Evolutionary conservation across 73 alveolate genomes (phyloP).

Genomic region (Diophrys appendiculata): DNA sequence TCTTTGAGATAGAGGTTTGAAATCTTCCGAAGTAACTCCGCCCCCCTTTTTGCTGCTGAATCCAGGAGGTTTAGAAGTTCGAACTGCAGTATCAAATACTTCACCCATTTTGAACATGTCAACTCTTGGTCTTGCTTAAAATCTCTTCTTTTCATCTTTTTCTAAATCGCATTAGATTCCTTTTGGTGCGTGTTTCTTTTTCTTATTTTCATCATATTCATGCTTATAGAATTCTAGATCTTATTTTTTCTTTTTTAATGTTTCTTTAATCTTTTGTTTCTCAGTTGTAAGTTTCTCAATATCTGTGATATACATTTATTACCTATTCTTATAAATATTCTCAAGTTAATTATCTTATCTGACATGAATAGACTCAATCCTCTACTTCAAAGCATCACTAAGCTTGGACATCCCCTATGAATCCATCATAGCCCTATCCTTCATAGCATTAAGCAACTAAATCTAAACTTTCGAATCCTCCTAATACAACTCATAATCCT

Average conservation of each 20-base stretch:
- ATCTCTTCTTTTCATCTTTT: constrained; percentile 39
- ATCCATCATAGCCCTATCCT: constrained; percentile 5
- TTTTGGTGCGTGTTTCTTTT: constrained; percentile 5
- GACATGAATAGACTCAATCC: constrained; percentile 21
- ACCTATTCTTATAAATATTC: constrained; percentile 9
- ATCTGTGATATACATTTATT: constrained; percentile 10
- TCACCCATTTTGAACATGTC: constrained; percentile 8
- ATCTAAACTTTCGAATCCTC: neutral
- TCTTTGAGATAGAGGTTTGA: constrained; percentile 10
- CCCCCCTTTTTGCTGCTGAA: too few species aligned
- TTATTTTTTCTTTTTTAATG: constrained; percentile 34
- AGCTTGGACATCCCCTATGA: constrained; percentile 25
- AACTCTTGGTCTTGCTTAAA: constrained; percentile 37
- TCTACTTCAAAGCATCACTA: constrained; percentile 32
- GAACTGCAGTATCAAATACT: constrained; percentile 30
- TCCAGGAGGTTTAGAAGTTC: too few species aligned
- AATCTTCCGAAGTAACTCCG: neutral
- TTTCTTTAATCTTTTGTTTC: neutral
- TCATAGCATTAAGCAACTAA: too few species aligned
- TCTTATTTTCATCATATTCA: neutral
- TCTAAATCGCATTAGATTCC: constrained; percentile 31
- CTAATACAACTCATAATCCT: neutral
- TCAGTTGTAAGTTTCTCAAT: constrained; percentile 30
- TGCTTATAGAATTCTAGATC: constrained; percentile 14
- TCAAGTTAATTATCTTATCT: constrained; percentile 37